Conservation (phyloP, 768 basidiomycete species). For the Lactarius psammicola region DNA sequence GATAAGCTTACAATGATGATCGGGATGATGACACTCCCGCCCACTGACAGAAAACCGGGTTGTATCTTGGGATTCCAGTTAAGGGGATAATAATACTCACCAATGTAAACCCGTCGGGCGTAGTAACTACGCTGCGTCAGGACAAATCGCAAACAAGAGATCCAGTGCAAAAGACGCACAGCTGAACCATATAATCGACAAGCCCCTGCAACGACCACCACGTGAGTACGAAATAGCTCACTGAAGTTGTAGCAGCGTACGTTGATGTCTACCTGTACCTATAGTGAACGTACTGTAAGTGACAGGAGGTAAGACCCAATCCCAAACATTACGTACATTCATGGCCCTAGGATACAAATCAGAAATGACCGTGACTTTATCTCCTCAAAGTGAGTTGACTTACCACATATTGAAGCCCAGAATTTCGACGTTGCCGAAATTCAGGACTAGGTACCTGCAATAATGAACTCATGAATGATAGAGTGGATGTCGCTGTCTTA, state of each 20-base stretch:
- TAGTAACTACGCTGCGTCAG: constrained; percentile 7
- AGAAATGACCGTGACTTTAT: neutral
- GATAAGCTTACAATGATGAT: neutral
- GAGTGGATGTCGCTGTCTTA: constrained; percentile 29
- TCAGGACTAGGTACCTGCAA: constrained; percentile 47
- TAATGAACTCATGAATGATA: neutral
- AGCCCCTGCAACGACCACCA: neutral
- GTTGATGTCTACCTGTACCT: neutral
- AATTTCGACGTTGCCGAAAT: constrained; percentile 42
- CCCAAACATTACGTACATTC: constrained; percentile 28
- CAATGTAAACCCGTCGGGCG: constrained; percentile 10
- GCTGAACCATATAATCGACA: neutral
- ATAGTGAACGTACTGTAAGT: too few species aligned
- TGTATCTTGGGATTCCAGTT: neutral
- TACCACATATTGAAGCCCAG: constrained; percentile 45
- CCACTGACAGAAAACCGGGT: neutral
- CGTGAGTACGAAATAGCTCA: neutral
- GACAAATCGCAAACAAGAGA: neutral
- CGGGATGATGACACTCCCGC: neutral
- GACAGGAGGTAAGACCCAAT: constrained; percentile 17
- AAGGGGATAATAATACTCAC: neutral
- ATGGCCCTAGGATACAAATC: constrained; percentile 21
- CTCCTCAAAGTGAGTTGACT: constrained; percentile 17
- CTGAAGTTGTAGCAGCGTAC: neutral
- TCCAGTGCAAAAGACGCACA: neutral